Base-by-base conservation (phyloP, 2,329 filamentous ascomycete genomes). In the Teratosphaeria pseudoeucalypti region DNA sequence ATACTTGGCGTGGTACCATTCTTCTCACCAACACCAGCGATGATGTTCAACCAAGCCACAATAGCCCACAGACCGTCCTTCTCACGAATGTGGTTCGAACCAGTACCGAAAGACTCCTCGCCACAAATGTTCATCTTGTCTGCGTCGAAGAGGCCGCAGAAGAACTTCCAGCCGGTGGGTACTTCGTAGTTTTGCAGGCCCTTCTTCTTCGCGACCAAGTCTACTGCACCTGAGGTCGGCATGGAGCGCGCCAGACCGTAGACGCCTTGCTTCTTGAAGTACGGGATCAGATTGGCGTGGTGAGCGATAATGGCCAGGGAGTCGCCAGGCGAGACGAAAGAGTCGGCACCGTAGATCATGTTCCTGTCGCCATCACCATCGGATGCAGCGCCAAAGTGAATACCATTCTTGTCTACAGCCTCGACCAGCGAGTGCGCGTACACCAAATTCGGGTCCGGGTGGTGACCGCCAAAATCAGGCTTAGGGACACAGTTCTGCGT, bases 31-130 rank as follows among this genome's bases (percentile, higher is more conserved):
- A 97, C 85, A 66, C 90, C 92, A 62, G 94, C 94, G 70, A 99
- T 95, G 75, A 99, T 96, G 81, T 99, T 99, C 70, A 99, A 80
- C 94, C 94, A 99, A 34, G 94, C 94, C 58, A 96, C 88, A 63
- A 99, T 84, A 62, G 94, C 94, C 94, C 94, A 99, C 52, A 99
- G 83, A 63, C 94, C 94, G 72, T 99, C 94, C 84, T 99, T 99
- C 81, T 99, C 94, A 68, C 94, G 90, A 72, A 99, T 96, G 77
- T 99, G 94, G 81, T 99, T 96, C 77, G 89, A 95, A 47, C 94
- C 94, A 11, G 94, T 99, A 66, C 94, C 94, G 75, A 99, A 99
- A 65, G 89, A 94, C 82, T 99, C 94, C 78, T 99, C 94, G 61
- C 94, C 94, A 73, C 94, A 99, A 74, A 99, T 99, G 71, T 94